These are phyloP conservation scores for Colletotrichum sp. DNA, from an alignment of 2,329 filamentous ascomycete species.

Conservation along the genomic window DNA sequence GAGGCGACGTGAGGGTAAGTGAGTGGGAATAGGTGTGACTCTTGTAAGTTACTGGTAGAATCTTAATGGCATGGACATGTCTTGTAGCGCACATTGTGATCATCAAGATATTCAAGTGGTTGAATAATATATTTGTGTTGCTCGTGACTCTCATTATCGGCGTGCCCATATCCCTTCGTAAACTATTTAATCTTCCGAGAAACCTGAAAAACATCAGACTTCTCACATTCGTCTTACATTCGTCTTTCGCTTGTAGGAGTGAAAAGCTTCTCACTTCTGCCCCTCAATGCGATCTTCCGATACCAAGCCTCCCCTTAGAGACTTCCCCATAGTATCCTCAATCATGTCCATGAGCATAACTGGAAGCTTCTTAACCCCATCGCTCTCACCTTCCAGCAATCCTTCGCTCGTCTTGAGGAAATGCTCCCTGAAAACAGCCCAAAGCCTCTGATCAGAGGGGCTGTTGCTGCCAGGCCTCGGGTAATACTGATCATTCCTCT, in stretches of 20 bases:
- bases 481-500: not conserved
- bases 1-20: not conserved
- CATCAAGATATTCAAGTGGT: not conserved
- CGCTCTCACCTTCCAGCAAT: not conserved
- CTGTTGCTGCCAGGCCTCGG: not conserved
- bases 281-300: not conserved
- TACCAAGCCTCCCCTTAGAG: not conserved
- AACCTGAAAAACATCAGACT: not conserved
- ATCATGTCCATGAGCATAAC: not conserved
- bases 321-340: not conserved
- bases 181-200: not conserved
- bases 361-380: not conserved
- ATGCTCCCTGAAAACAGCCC: not conserved
- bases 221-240: not conserved
- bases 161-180: not conserved
- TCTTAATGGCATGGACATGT: rapidly evolving
- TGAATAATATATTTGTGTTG: rapidly evolving
- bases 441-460: not conserved
- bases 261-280: not conserved
- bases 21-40: rapidly evolving
- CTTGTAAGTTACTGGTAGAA: not conserved
- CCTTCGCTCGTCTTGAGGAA: not conserved
- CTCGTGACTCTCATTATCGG: not conserved
- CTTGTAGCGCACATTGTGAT: too few species aligned
- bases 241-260: not conserved